phyloP scores from a whole-genome alignment of 2,329 filamentous ascomycete genomes.

The Penicillium hesseltinei region DNA sequence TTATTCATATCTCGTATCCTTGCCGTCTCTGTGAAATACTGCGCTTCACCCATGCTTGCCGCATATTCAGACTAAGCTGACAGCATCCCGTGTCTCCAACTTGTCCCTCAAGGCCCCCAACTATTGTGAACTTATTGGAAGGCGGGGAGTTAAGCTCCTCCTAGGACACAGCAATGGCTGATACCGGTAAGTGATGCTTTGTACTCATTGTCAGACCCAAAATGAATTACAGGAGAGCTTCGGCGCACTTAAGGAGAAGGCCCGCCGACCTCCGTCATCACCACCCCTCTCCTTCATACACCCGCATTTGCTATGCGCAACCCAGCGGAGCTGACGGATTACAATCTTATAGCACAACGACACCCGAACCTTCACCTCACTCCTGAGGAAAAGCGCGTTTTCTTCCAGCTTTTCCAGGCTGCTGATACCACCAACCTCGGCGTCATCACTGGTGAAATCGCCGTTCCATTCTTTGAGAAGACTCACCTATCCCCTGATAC shows the following conservation, averaged over 20 bases:
- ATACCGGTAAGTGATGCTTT: constrained; percentile 29
- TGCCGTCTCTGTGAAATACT: constrained; percentile 12
- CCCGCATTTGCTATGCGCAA: constrained; percentile 3
- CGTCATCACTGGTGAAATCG: constrained; percentile 92
- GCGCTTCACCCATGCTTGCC: constrained; percentile 31
- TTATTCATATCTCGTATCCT: neutral
- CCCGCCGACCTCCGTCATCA: constrained; percentile 20
- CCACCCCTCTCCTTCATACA: constrained; percentile 9
- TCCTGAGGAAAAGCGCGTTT: constrained; percentile 88
- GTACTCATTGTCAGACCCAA: neutral
- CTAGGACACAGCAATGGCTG: constrained; percentile 34
- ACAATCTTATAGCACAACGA: constrained; percentile 28
- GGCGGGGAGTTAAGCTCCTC: constrained; percentile 31
- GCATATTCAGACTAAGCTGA: constrained; percentile 24
- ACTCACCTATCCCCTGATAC: constrained; percentile 82
- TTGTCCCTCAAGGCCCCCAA: constrained; percentile 19
- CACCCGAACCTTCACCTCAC: constrained; percentile 77
- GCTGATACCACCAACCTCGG: constrained; percentile 89
- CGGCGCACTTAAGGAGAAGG: constrained; percentile 28
- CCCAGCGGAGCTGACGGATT: constrained; percentile 27
- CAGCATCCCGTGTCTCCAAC: constrained; percentile 21
- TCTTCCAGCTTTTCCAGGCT: constrained; percentile 87
- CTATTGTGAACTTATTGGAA: constrained; percentile 21
- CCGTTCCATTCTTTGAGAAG: constrained; percentile 97
- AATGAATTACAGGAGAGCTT: constrained; percentile 5